These are phyloP conservation scores for Calonectria ilicicola DNA, from an alignment of 2,329 filamentous ascomycete genomes.

Conservation along the genomic window DNA sequence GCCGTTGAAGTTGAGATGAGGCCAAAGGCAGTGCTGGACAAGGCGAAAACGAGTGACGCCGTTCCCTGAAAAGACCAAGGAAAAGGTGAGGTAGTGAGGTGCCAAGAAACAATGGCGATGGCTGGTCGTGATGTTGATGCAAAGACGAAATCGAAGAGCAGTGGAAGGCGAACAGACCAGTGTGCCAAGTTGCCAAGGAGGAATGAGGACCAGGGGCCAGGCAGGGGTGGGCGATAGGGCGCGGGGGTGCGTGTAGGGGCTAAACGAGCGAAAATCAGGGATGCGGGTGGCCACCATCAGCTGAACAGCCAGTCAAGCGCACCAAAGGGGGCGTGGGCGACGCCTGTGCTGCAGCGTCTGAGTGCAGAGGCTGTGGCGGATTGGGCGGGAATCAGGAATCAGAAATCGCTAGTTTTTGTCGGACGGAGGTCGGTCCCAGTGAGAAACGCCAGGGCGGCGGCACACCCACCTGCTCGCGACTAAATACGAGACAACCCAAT, in stretches of 20 bases:
- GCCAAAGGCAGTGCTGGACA: neutral
- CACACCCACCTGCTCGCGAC: neutral
- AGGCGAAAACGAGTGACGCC: constrained; percentile 27
- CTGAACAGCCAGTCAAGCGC: neutral
- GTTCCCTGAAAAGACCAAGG: neutral
- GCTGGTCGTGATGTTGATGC: constrained; percentile 36
- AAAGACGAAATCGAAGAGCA: constrained; percentile 30
- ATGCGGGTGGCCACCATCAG: neutral
- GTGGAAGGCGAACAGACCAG: constrained; percentile 23
- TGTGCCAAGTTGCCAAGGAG: constrained; percentile 41
- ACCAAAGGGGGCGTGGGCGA: neutral
- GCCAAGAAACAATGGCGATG: constrained; percentile 27
- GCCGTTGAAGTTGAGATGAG: neutral
- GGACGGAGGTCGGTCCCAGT: constrained; percentile 4
- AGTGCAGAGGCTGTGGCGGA: constrained; percentile 13
- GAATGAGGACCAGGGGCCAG: constrained; percentile 29
- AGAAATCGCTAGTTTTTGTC: constrained; percentile 1
- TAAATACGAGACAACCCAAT: constrained; percentile 23
- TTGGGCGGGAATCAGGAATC: constrained; percentile 9
- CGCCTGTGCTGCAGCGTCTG: neutral
- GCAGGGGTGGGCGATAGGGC: constrained; percentile 10
- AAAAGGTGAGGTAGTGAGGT: constrained; percentile 7
- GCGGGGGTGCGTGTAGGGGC: constrained; percentile 15
- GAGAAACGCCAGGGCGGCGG: constrained; percentile 11
- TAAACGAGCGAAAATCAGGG: constrained; percentile 8